A percentile compares a stretch with the other conserved stretches of the same genome.
These are phyloP conservation scores for Coprinopsis sp. DNA, from an alignment of 768 basidiomycete genomes.

Conservation along the genomic window DNA sequence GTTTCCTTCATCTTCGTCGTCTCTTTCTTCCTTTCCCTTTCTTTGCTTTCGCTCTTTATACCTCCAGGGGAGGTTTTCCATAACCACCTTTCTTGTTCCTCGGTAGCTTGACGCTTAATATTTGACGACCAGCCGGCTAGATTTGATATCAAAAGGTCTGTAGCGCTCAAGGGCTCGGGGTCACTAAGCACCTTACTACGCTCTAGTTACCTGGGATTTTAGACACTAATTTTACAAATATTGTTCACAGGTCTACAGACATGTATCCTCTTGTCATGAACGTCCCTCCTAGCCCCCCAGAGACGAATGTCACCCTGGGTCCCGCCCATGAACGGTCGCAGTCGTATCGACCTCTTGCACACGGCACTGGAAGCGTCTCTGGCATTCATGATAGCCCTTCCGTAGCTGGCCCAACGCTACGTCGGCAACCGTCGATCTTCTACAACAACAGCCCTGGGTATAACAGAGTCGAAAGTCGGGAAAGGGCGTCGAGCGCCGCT, in stretches of 20 bases:
- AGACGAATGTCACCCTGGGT: conserved; percentile 23
- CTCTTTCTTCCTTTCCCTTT: conserved; percentile 7
- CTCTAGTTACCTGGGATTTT: neutral
- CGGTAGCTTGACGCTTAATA: neutral
- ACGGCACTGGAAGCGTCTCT: neutral
- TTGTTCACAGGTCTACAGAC: neutral
- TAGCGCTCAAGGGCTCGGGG: too few species aligned
- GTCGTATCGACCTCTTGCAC: conserved; percentile 3
- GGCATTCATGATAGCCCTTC: conserved; percentile 14
- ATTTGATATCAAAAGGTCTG: conserved; percentile 1
- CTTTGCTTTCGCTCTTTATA: neutral
- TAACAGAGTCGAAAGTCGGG: conserved; percentile 41
- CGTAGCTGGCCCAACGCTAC: conserved; percentile 19
- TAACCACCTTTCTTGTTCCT: neutral
- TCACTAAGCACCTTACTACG: neutral
- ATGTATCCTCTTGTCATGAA: conserved; percentile 8
- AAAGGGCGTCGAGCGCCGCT: conserved; percentile 4
- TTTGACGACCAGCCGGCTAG: neutral
- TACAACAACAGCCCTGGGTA: conserved; percentile 47
- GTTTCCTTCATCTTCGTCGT: conserved; percentile 8
- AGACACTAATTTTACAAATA: neutral
- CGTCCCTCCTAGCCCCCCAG: conserved; percentile 38
- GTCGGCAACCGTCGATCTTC: conserved; percentile 45
- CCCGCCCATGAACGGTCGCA: conserved; percentile 9
- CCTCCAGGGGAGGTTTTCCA: conserved; percentile 8